Percentiles rank a stretch among this genome's conserved stretches.
phyloP scores from a whole-genome alignment of 2,329 filamentous ascomycete species.

The Botrytis elliptica region DNA sequence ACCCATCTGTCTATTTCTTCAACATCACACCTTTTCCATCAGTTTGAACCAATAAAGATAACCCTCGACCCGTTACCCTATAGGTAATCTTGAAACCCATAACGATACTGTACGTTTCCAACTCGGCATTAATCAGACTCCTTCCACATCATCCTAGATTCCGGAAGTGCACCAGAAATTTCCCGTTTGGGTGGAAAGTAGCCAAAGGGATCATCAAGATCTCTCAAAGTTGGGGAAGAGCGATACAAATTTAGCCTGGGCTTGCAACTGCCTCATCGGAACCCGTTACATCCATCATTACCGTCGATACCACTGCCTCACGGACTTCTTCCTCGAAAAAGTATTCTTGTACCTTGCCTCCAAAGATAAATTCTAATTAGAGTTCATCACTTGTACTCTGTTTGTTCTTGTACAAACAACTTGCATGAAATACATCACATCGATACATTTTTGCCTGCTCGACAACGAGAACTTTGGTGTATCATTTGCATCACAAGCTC shows the following conservation, averaged over 20 bases:
- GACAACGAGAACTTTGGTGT: slow-evolving; percentile 4
- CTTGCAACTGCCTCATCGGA: slow-evolving; percentile 11
- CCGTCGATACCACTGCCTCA: neutral
- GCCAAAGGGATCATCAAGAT: slow-evolving; percentile 2
- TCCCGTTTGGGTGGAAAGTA: slow-evolving; percentile 7
- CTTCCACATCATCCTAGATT: neutral
- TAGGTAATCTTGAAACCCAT: slow-evolving; percentile 18
- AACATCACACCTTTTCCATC: neutral
- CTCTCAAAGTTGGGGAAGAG: neutral
- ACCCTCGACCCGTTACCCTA: neutral
- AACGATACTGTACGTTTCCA: neutral
- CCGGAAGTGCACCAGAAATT: slow-evolving; percentile 15
- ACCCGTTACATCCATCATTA: neutral
- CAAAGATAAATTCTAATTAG: slow-evolving; percentile 9
- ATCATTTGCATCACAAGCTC: slow-evolving; percentile 1
- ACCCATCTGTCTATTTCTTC: slow-evolving; percentile 3
- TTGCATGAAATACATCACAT: neutral
- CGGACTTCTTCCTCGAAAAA: neutral
- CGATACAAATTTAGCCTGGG: slow-evolving; percentile 10
- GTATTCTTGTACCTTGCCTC: neutral
- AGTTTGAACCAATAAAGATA: neutral
- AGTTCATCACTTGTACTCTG: neutral
- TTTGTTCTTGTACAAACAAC: neutral
- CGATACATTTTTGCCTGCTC: neutral
- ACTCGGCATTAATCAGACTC: slow-evolving; percentile 13